Evolutionary conservation across 1,284 basidiomycete genomes (phyloP), one percentile per base, ranked within the genome.

Genomic region (Cutaneotrichosporon curvatum): DNA sequence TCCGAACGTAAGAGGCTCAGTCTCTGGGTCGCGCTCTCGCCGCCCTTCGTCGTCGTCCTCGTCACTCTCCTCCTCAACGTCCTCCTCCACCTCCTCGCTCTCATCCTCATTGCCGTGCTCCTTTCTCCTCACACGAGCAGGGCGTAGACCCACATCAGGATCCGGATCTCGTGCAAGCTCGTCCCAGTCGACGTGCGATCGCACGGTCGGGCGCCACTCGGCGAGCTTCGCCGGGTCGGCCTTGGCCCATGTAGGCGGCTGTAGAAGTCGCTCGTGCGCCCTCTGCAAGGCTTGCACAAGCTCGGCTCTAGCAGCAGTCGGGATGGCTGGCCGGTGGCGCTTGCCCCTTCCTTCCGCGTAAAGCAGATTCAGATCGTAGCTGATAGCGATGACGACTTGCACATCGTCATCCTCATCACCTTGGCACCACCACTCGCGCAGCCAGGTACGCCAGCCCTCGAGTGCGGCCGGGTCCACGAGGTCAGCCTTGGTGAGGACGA

Each of bases 401-500:
- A 67, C 60, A 2, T 58, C 60, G 8, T 64, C 60, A 35, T 55
- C 42, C 16, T 39, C 59, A 1, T 40, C 42, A 4, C 16, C 25
- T 18, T 14, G 32, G 19, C 16, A 20, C 68, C 82, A 81, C 48
- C 67, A 75, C n/a, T 68, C 48, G 21, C 74, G 73, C 18, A 90
- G 76, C 73, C 83, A 85, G 6, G 67, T 60, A 16, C 74, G 76
- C 89, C 89, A 92, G 1, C 80, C 80, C 5, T 75, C 70, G 6
- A 81, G 76, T 33, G 79, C 76, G 16, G 61, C 68, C 4, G 75
- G 74, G 40, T 81, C 81, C 6, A 84, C 77, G 11, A 87, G 83
- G 67, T 91, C 89, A 18, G 82, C 79, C 66, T 92, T 94, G 7
- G 88, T 92, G 12, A 86, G 76, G 33, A 91, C 82, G 32, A 94